Base-by-base conservation (phyloP, 2,329 filamentous ascomycete genomes). In the Clarireedia monteithiana region DNA sequence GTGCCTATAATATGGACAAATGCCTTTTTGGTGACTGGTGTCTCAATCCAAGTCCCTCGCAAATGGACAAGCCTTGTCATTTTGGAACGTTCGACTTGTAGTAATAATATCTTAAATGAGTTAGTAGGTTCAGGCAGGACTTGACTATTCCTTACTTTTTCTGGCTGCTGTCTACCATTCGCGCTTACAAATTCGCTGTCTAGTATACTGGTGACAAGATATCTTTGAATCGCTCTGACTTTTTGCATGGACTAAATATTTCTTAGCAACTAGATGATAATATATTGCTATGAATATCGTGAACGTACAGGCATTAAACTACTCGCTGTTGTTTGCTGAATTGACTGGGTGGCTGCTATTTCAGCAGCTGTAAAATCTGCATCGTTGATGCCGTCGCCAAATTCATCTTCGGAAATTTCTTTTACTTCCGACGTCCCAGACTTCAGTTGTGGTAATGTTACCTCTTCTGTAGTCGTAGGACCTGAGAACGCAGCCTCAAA, bases 1-100 rank as follows among this genome's bases (percentile, higher is more conserved):
- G 81, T 73, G 30, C 91, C 91, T 60, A 95, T 89, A 57, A 99
- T 77, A 69, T 99, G 91, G 42, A 97, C 85, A 67, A 88, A 92
- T 0, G 88, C 84, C 34, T 87, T 85, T 45, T 81, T 76, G 38
- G 82, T 84, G 40, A 87, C 89, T 30, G 86, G 82, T 6, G 89
- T 95, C 48, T 92, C 87, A 59, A 83, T 80, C 94, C 94, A 99
- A 49, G 89, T 88, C 56, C 89, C 89, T 58, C 92, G 84, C 36
- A 99, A 80, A 53, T 85, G 81, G 30, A 97, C 84, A 1, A 81
- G 83, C 64, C 81, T 86, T 60, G 80, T 77, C 6, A 75, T 71
- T 58, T 86, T 84, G 0, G 80, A 84, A 57, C 79, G 83, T 63
- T 96, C 91, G 51, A 88, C 84, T 71, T 91, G 84, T 26, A 96